phyloP scores from a whole-genome alignment of 805 yeast genomes.

The Lipomyces orientalis region DNA sequence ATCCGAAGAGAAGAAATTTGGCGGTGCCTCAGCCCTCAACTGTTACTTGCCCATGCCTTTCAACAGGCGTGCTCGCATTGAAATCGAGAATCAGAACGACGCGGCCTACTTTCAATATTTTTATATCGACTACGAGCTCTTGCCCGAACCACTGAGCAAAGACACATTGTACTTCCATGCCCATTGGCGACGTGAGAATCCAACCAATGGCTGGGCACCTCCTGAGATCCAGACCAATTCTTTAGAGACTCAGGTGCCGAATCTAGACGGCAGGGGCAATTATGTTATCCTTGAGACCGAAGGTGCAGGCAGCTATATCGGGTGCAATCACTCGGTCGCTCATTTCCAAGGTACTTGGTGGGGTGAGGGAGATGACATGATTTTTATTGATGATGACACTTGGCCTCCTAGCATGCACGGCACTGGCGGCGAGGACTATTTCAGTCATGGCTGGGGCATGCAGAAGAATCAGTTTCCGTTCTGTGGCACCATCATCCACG shows the following conservation, averaged over 20 bases:
- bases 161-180: constrained; percentile 3
- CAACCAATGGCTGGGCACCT: constrained; percentile 1
- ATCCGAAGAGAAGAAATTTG: background rate
- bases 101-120: background rate
- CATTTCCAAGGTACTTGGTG: constrained; percentile 3
- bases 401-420: constrained; percentile 7
- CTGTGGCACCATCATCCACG: background rate
- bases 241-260: constrained; percentile 3
- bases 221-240: background rate
- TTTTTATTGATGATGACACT: constrained; percentile 1
- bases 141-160: constrained; percentile 1
- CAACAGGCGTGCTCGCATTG: constrained; percentile 1
- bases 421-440: constrained; percentile 1
- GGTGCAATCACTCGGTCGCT: background rate
- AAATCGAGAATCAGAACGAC: constrained; percentile 2
- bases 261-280: background rate
- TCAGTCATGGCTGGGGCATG: constrained; percentile 1
- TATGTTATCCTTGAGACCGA: background rate
- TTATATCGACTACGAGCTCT: constrained; percentile 5
- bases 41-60: constrained; percentile 1
- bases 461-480: background rate
- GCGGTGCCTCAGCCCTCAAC: background rate
- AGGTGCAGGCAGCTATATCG: background rate
- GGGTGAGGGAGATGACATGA: constrained; percentile 3
- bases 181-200: background rate